Evolutionary conservation across 495 filamentous ascomycete genomes (phyloP), one percentile per base, ranked within the genome.

Genomic region (Talaromyces thailandensis): DNA sequence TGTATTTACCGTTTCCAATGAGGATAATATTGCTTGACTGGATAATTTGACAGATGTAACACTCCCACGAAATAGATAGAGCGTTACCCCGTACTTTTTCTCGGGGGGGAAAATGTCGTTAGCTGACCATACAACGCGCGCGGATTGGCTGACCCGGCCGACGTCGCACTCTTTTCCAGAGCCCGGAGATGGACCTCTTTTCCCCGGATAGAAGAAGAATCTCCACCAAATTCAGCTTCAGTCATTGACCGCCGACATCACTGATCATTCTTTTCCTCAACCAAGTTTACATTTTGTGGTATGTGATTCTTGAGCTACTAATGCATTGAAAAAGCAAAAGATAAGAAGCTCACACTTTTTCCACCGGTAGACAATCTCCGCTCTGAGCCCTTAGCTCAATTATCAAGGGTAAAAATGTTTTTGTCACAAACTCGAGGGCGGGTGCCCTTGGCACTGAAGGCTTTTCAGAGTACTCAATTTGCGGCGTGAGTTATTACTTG

Each of bases 361-460:
- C 28, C 28, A 18, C 5, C 28, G 51, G 4, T 28, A 26, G 51
- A 55, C 51, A 26, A 55, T 57, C 18, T 57, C 29, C 55, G 18
- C 55, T 57, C 55, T 57, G 7, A 35, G 43, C 43, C 43, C 43
- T 48, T 48, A 48, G 43, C 43, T 48, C 43, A 48, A 18, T 9
- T 6, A n/a, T 29, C n/a, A 43, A 37, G 31, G 12, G 56, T 23
- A 50, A 64, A 63, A 66, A 79, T 79, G 76, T 70, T 79, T 66
- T 65, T 73, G 51, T 68, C 75, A 58, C 76, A 74, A 66, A 69
- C 71, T 32, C 67, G 75, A 67, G 75, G 73, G 45, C 76, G 76
- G 16, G 48, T 76, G 70, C 75, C 76, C 67, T 72, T 72, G 58
- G 71, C 74, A 70, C 69, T 78, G 59, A 76, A 75, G 66, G 61